These are phyloP conservation scores for Botrytis hyacinthi DNA, from an alignment of 2,329 filamentous ascomycete species.

Conservation along the genomic window DNA sequence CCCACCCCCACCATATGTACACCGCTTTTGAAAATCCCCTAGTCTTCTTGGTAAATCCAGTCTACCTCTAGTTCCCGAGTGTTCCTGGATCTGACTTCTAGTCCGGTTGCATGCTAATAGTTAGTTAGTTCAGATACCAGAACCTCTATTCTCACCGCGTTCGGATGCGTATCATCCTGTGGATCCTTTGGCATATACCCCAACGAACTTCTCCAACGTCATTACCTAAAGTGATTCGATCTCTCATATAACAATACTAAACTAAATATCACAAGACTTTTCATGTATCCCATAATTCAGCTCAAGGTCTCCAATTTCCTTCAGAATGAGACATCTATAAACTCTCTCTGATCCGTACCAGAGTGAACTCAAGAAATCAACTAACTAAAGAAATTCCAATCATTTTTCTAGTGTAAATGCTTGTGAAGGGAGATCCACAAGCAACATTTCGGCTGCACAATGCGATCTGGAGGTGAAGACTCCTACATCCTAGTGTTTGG, in stretches of 20 bases:
- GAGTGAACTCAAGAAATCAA: not conserved
- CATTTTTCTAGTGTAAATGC: not conserved
- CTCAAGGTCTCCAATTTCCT: too few species aligned
- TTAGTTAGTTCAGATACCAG: not conserved
- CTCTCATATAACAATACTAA: not conserved
- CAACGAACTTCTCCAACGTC: too few species aligned
- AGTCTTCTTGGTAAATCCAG: not conserved
- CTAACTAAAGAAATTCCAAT: fast-evolving
- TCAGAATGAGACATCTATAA: not conserved
- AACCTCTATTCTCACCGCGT: not conserved
- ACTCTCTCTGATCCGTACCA: fast-evolving
- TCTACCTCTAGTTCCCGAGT: not conserved
- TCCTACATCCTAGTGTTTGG: not conserved
- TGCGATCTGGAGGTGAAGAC: not conserved
- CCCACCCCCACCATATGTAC: not conserved
- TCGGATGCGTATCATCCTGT: not conserved
- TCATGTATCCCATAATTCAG: not conserved
- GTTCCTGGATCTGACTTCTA: not conserved
- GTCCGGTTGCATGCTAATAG: not conserved
- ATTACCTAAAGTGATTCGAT: too few species aligned
- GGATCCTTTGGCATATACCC: not conserved
- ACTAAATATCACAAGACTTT: fast-evolving
- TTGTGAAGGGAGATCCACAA: fast-evolving
- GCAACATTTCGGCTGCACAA: not conserved
- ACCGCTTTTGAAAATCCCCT: not conserved